Base-by-base conservation (phyloP, 2,329 filamentous ascomycete species). In the Fusarium verticillioides region DNA sequence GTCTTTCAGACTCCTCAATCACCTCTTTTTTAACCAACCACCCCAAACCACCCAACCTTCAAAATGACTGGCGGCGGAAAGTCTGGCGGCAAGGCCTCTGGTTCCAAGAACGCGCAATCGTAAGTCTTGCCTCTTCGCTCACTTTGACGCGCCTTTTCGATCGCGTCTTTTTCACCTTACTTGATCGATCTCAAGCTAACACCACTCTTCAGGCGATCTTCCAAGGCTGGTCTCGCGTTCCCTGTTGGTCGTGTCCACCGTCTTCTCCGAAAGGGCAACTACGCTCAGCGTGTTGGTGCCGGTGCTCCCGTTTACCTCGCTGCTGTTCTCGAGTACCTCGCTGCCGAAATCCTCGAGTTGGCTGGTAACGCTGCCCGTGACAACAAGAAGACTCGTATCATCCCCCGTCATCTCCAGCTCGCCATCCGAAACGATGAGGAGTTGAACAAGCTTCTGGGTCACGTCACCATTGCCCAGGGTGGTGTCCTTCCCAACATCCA, bases 361-460 rank as follows among this genome's bases (percentile, higher is more conserved):
- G 96, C 96, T 84, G 96, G 96, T 80, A 99, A 99, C 86, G 96
- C 96, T 81, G 96, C 96, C 75, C 96, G 96, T 80, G 96, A 99
- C 88, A 98, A 98, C 92, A 99, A 99, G 94, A 98, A 98, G 93
- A 99, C 96, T 76, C 95, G 96, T 93, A 99, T 99, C 88, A 99
- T 98, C 72, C 96, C 96, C 77, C 95, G 96, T 86, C 96, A 99
- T 87, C 91, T 99, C 53, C 96, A 99, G 89, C 94, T 99, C 79
- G 96, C 96, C 86, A 99, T 99, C 89, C 93, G 96, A 82, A 98
- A 98, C 88, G 96, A 98, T 85, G 96, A 98, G 91, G 96, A 99
- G 87, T 86, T 98, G 93, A 98, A 98, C 93, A 98, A 97, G 91
- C 92, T 97, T 73, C 90, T 97, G 76, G 95, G 95, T 66, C 94